Base-by-base conservation (phyloP, 805 yeast genomes). In the Candida caryicola region DNA sequence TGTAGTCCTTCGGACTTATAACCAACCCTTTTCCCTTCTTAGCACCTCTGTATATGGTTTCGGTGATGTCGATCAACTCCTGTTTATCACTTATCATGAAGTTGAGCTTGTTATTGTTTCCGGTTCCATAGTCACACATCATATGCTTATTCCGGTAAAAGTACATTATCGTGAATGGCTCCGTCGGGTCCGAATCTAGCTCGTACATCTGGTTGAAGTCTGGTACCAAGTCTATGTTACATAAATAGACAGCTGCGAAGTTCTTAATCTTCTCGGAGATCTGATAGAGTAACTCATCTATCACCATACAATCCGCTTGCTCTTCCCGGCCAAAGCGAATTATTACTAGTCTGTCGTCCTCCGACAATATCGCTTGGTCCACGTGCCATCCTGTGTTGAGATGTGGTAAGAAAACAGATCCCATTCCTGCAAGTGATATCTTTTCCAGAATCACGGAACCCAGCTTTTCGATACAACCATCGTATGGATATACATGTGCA, bases 41-140 rank as follows among this genome's bases (percentile, higher is more conserved):
- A 1, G 98, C 98, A 0, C 96, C 97, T 45, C 96, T 64, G 60
- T 84, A 93, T 1, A 91, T 79, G 0, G 90, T 82, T 54, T 93
- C 99, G 8, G 93, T 65, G 21, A 93, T 84, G 59, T 91, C 98
- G 15, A 93, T 85, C 71, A 93, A 62, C 50, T 89, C 97, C 58
- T 91, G 96, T 44, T 83, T 81, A 56, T 86, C 86, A 29, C 77
- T 81, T 9, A 79, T 72, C 36, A 58, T 52, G 61, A 91, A 91
- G 55, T 88, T 89, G 67, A 93, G 68, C 69, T 93, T 91, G 69
- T 93, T 93, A 62, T 93, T 93, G 57, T 93, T 89, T 23, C 99
- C 99, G 0, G 98, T 93, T 2, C 99, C 99, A 60, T 90, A 89
- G 68, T 93, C 99, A 62, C 96, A 87, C 95, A 93, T 81, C 95